Percentiles rank a stretch among this genome's conserved stretches.
phyloP scores from a whole-genome alignment of 2,329 filamentous ascomycete genomes.

The Alternaria sp. region DNA sequence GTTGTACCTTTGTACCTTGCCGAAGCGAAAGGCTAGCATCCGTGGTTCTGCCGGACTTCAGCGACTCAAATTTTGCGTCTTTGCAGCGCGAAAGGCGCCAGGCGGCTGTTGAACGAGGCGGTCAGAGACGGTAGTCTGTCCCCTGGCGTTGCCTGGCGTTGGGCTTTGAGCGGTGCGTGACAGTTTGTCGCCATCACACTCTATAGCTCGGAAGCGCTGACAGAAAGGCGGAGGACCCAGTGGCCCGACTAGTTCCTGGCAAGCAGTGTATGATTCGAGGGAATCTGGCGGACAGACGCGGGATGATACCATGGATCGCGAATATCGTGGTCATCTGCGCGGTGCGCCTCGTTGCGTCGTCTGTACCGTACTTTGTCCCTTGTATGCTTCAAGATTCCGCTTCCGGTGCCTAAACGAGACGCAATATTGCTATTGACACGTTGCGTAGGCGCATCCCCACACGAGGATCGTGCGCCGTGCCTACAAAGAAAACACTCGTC shows the following conservation, averaged over 20 bases:
- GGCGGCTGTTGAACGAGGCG: background rate
- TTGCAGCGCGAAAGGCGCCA: slow-evolving; percentile 6
- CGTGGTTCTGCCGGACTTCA: slow-evolving; percentile 22
- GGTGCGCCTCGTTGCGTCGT: slow-evolving; percentile 1
- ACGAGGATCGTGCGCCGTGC: background rate
- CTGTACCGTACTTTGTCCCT: slow-evolving; percentile 7
- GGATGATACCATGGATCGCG: slow-evolving; percentile 12
- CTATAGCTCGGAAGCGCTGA: slow-evolving; percentile 1
- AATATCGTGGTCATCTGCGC: slow-evolving; percentile 21
- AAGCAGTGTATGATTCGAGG: slow-evolving; percentile 11
- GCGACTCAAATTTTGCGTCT: slow-evolving; percentile 12
- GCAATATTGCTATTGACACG: slow-evolving; percentile 8
- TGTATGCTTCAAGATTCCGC: background rate
- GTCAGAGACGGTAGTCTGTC: background rate
- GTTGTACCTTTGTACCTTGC: slow-evolving; percentile 49
- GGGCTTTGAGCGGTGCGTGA: background rate
- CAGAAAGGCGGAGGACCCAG: slow-evolving; percentile 6
- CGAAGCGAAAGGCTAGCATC: slow-evolving; percentile 47
- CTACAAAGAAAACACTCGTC: background rate
- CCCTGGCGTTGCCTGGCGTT: background rate
- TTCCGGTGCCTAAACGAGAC: background rate
- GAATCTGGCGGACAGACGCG: slow-evolving; percentile 10
- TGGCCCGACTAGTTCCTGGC: slow-evolving; percentile 17
- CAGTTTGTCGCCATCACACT: background rate
- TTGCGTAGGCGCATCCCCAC: slow-evolving; percentile 5